Evolutionary conservation across 2,329 filamentous ascomycete species (phyloP), one percentile per base, ranked within the genome.

Genomic region (Aureobasidium lini): DNA sequence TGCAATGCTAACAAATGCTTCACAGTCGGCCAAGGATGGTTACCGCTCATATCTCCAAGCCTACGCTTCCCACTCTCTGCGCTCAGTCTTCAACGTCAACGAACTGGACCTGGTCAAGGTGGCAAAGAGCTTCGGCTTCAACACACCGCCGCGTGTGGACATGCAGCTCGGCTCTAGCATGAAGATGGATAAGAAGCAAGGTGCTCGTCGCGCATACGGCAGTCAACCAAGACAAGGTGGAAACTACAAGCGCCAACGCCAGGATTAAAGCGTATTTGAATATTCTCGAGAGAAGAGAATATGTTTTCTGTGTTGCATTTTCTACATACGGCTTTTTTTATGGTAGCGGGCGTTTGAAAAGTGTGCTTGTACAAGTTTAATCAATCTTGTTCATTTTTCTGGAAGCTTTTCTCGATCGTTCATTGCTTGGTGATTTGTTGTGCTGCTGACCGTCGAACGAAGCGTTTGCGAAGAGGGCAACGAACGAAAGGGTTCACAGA

Each of bases 31-130:
- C 44, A 87, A 86, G 71, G 84, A 86, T 65, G 83, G 89, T 4
- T 95, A 94, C 77, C 84, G 89, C 62, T 90, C 89, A 18, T 99
- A 99, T 72, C 82, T 99, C 28, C 91, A 97, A 72, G 93, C 94
- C 0, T 99, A 99, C 71, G 91, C 93, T 23, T 91, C 87, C 61
- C 94, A 93, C 75, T 87, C 83, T 65, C 78, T 94, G 61, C 84
- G 90, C 31, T 87, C 85, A n/a, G 86, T 95, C 39, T 95, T 93
- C 70, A 88, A 93, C 71, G 84, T 95, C 57, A 81, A 90, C 72
- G 89, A 90, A 70, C 78, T 94, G 11, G 90, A 95, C 70, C 78
- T 95, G 16, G 84, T 87, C 67, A 93, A 92, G 76, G 86, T 95
- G 3, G 89, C 89, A 54, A 93, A 90, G 79, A 84, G 85, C 64